Base-by-base conservation (phyloP, 176 grass and related monocot genomes). In the Pharus latifolius region DNA sequence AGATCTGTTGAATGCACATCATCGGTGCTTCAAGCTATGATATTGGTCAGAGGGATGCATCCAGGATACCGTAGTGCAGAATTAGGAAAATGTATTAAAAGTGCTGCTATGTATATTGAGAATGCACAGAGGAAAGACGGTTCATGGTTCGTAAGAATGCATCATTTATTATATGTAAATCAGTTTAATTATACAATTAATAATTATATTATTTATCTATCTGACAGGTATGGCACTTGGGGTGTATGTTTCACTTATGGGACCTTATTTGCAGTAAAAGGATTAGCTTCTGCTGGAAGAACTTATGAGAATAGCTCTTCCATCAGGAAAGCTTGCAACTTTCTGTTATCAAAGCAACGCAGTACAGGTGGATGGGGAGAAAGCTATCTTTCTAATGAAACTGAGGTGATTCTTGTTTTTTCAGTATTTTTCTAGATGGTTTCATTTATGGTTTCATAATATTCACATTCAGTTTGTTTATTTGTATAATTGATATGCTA, bases 171-270 rank as follows among this genome's bases (percentile, higher is more conserved):
- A 26, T 54, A 6, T 54, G 23, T 10, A 18, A 51, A 12, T 58
- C 28, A 58, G 47, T 37, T 16, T 12, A 16, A 5, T 15, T 49
- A 8, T 50, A 50, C 50, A 49, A 8, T 69, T 9, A 42, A 29
- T 69, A 7, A 6, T 5, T 59, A 18, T 13, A 32, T 3, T 24
- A 49, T 1, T 8, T 9, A 42, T 52, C 48, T 67, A 25, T 41
- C 12, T 16, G 32, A 41, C 41, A 83, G 82, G 82, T 84, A 72
- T 40, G 82, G 82, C n/a, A 18, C 59, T 7, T 84, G 74, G 74
- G 81, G 26, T 26, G 6, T 84, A 33, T 84, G 81, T 11, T 84
- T 72, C 15, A 78, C 81, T 13, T 84, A 84, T 8, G 82, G 48
- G 7, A 65, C 51, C 35, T 78, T 75, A 10, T 84, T 84, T 13